Evolutionary conservation across 2,329 filamentous ascomycete species (phyloP).

Genomic region (Cordyceps cicadae): DNA sequence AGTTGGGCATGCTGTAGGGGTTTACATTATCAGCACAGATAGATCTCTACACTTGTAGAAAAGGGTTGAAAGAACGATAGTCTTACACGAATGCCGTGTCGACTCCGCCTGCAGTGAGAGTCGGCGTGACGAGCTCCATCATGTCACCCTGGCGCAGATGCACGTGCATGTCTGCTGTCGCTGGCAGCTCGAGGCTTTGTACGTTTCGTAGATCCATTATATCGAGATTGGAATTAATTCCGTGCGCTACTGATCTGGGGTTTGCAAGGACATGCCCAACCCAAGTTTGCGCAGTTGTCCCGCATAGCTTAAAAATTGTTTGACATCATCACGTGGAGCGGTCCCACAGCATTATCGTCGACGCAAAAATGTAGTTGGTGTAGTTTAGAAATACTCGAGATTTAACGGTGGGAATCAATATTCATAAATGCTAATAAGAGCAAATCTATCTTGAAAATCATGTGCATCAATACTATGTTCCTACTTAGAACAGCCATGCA

Average conservation of each 20-base stretch:
- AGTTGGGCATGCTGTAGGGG: conserved; percentile 46
- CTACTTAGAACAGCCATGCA: conserved; percentile 29
- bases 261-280: not conserved
- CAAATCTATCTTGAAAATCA: not conserved
- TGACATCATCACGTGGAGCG: conserved; percentile 5
- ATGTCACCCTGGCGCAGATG: conserved; percentile 61
- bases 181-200: conserved; percentile 45
- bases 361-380: not conserved
- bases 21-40: conserved; percentile 2
- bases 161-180: conserved; percentile 61
- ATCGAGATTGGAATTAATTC: not conserved
- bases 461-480: not conserved
- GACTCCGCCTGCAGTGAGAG: conserved; percentile 52
- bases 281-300: not conserved
- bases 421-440: no score
- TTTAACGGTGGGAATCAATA: not conserved
- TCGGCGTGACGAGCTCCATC: conserved; percentile 48
- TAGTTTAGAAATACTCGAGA: not conserved
- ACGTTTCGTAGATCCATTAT: conserved; percentile 29
- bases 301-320: conserved; percentile 8
- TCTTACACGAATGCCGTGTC: conserved; percentile 47
- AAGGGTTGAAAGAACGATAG: not conserved
- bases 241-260: not conserved
- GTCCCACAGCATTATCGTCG: not conserved
- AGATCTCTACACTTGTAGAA: not conserved